phyloP scores from a whole-genome alignment of 2,329 filamentous ascomycete genomes.

The Ciborinia camelliae region DNA sequence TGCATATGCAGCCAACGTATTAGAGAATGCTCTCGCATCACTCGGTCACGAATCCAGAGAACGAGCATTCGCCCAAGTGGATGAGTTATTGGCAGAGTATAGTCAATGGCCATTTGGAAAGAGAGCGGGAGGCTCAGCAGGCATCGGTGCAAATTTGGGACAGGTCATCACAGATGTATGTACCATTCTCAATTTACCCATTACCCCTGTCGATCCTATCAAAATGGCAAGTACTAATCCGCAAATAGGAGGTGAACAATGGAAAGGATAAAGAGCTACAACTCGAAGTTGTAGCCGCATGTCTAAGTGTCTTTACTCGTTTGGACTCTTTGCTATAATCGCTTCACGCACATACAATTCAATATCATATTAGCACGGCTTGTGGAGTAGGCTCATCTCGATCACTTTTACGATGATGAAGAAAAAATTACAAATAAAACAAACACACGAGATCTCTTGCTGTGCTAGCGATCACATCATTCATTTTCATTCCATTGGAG shows the following conservation, averaged over 20 bases:
- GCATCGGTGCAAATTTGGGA: slow-evolving; percentile 88
- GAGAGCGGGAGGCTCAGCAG: slow-evolving; percentile 68
- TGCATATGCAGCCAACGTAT: slow-evolving; percentile 94
- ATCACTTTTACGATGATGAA: background rate
- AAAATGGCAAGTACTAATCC: slow-evolving; percentile 15
- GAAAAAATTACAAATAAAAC: slow-evolving; percentile 2
- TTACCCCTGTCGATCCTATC: background rate
- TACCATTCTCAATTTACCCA: slow-evolving; percentile 24
- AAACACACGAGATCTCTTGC: slow-evolving; percentile 3
- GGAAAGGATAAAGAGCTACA: slow-evolving; percentile 93
- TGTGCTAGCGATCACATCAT: slow-evolving; percentile 7
- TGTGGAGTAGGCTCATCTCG: background rate
- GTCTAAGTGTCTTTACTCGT: slow-evolving; percentile 93
- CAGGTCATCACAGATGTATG: slow-evolving; percentile 74
- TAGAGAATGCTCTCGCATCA: slow-evolving; percentile 94
- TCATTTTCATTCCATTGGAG: slow-evolving; percentile 13
- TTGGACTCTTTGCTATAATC: slow-evolving; percentile 84
- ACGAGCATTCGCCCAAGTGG: slow-evolving; percentile 92
- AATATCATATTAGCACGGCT: background rate
- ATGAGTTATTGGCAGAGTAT: slow-evolving; percentile 92
- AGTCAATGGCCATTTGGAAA: slow-evolving; percentile 95
- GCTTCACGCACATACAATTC: background rate
- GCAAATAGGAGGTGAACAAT: slow-evolving; percentile 67
- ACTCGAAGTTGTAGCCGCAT: slow-evolving; percentile 91
- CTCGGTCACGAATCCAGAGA: slow-evolving; percentile 93